These are phyloP conservation scores for Boehmeria nivea DNA, from an alignment of 306 rosid genomes.

Conservation along the genomic window DNA sequence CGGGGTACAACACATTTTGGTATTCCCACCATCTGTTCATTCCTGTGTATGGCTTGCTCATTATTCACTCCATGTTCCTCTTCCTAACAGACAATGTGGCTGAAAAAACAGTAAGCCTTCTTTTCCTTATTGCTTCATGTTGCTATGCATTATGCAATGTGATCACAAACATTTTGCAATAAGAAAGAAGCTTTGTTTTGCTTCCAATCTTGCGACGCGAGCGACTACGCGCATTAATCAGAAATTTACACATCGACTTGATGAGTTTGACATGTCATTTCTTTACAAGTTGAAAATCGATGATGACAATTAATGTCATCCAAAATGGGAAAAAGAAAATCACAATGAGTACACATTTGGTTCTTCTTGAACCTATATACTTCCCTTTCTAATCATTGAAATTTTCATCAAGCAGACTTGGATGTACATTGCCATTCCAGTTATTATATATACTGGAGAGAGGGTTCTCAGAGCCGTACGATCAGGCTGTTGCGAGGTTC, in stretches of 20 bases:
- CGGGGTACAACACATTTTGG: constrained; percentile 85
- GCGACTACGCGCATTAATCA: too few relatives aligned
- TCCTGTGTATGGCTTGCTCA: constrained; percentile 70
- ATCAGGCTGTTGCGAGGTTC: constrained; percentile 65
- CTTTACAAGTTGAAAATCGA: too few relatives aligned
- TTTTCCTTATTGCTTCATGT: neutral
- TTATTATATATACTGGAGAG: constrained; percentile 61
- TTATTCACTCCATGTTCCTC: constrained; percentile 79
- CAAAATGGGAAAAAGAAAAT: too few relatives aligned
- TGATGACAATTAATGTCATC: too few relatives aligned
- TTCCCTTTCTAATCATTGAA: too few relatives aligned
- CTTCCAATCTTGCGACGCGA: too few relatives aligned
- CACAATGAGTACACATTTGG: too few relatives aligned
- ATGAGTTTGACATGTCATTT: too few relatives aligned
- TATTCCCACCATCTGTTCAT: constrained; percentile 89
- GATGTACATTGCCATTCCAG: constrained; percentile 80
- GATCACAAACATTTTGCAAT: neutral
- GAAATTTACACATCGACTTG: too few relatives aligned
- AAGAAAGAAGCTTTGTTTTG: neutral
- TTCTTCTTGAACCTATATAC: too few relatives aligned
- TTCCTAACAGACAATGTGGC: constrained; percentile 55
- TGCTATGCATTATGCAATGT: neutral
- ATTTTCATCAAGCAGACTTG: constrained; percentile 47
- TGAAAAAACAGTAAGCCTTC: constrained; percentile 63
- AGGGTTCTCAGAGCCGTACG: constrained; percentile 68